Conservation (phyloP, 1,139 yeast genomes). For the Sugiyamaella novakii region DNA sequence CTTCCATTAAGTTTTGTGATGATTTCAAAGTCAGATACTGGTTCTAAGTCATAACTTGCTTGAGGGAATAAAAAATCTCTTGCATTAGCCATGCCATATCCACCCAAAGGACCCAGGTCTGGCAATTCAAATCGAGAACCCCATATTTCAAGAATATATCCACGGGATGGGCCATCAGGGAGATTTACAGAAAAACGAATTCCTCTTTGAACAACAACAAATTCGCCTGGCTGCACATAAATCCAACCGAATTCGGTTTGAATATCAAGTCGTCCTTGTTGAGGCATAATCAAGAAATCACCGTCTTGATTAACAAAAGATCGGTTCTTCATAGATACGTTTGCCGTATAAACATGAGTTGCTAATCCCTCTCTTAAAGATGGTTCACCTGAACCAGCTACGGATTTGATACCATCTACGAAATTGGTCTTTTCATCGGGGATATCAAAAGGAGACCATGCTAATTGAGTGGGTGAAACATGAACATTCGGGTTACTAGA, state of each 20-base stretch:
- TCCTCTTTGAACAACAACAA: constrained; percentile 37
- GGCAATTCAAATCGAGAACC: constrained; percentile 37
- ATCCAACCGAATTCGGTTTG: constrained; percentile 38
- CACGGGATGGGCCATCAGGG: constrained; percentile 28
- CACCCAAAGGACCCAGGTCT: constrained; percentile 38
- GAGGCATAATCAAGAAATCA: constrained; percentile 36
- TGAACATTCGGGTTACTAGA: constrained; percentile 8
- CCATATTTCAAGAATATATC: constrained; percentile 37
- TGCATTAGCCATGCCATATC: constrained; percentile 39
- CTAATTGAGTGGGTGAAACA: constrained; percentile 13
- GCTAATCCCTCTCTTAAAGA: constrained; percentile 30
- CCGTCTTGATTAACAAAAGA: constrained; percentile 34
- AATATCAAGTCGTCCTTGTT: constrained; percentile 34
- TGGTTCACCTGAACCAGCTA: constrained; percentile 34
- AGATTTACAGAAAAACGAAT: constrained; percentile 32
- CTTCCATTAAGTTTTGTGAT: constrained; percentile 33
- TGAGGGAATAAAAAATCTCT: constrained; percentile 36
- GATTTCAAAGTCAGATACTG: constrained; percentile 21
- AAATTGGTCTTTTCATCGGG: constrained; percentile 25
- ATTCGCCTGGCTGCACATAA: constrained; percentile 35
- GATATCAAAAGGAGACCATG: constrained; percentile 13
- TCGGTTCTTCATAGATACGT: constrained; percentile 33
- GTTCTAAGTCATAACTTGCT: constrained; percentile 28
- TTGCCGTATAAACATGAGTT: constrained; percentile 31
- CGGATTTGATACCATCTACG: constrained; percentile 29